Base-by-base conservation (phyloP, 108 stramenopile genomes). In the Fragilaria crotonensis region DNA sequence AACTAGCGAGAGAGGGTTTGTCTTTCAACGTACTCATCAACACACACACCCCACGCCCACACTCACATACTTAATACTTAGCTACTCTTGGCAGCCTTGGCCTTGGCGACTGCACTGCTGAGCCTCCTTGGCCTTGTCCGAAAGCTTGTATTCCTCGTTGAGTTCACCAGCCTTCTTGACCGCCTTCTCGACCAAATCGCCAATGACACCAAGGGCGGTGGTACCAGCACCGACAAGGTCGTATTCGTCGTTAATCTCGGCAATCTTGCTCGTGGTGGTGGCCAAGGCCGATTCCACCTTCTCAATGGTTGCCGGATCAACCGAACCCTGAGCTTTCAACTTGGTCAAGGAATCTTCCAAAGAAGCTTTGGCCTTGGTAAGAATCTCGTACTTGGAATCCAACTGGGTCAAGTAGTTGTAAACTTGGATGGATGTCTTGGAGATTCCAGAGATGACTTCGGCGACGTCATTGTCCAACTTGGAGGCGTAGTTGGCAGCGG, bases 161-260 rank as follows among this genome's bases (percentile, higher is more conserved):
- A 93, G 72, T 70, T 87, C 87, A 4, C 81, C 73, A 50, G 86
- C 85, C 73, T 89, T 87, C 53, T 75, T 69, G 57, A 93, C 72
- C 20, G 85, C 81, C 80, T 89, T 85, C 71, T 93, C 91, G 20
- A 89, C 81, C 55, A 93, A 62, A 60, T 93, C 91, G 44, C 91
- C 91, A 49, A 87, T 61, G 23, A 89, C 85, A 33, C 86, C 91
- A 52, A 93, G 73, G 26, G 87, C 86, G 30, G 87, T 87, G 47
- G 76, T 60, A 28, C 91, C 85, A 27, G 83, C 79, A 27, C 87
- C 87, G 20, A 93, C 91, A 64, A 93, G 70, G 55, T 93, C 87
- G 57, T 93, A 93, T 66, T 93, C 87, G 54, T 93, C 85, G 59
- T 93, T 93, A 70, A 93, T 78, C 62, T 93, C 87, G 7, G 46